phyloP scores from a whole-genome alignment of 345 rosid species.

The Gossypium anomalum region DNA sequence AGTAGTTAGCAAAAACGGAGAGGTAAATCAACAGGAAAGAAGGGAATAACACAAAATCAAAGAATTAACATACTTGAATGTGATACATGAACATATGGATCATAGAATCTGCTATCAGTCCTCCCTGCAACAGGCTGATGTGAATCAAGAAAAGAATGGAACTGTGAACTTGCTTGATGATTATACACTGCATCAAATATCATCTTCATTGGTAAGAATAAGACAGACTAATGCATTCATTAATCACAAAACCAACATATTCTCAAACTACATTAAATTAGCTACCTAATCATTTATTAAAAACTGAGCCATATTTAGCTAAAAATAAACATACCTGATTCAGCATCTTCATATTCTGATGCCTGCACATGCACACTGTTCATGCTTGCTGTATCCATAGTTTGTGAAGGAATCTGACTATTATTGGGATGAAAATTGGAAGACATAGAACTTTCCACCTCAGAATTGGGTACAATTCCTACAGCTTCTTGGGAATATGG shows the following conservation, averaged over 20 bases:
- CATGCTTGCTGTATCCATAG: constrained; percentile 59
- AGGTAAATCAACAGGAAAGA: neutral
- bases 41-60: constrained; percentile 1
- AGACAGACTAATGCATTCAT: constrained; percentile 5
- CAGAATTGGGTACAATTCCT: constrained; percentile 35
- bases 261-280: constrained; percentile 7
- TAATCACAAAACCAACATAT: constrained; percentile 10
- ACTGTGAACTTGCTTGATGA: constrained; percentile 52
- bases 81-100: constrained; percentile 39
- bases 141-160: constrained; percentile 43
- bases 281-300: neutral
- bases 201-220: constrained; percentile 18
- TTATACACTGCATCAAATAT: constrained; percentile 47
- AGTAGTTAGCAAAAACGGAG: constrained; percentile 14
- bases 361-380: constrained; percentile 57
- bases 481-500: constrained; percentile 45
- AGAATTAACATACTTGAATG: constrained; percentile 40
- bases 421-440: constrained; percentile 41
- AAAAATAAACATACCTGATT: constrained; percentile 59
- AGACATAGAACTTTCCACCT: constrained; percentile 53
- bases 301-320: neutral
- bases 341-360: constrained; percentile 76
- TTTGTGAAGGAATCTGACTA: constrained; percentile 45
- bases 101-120: constrained; percentile 35
- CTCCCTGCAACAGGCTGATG: constrained; percentile 41